Percentiles rank a stretch among this genome's conserved stretches.
Conservation (phyloP, 306 rosid species). For the Benincasa hispida region DNA sequence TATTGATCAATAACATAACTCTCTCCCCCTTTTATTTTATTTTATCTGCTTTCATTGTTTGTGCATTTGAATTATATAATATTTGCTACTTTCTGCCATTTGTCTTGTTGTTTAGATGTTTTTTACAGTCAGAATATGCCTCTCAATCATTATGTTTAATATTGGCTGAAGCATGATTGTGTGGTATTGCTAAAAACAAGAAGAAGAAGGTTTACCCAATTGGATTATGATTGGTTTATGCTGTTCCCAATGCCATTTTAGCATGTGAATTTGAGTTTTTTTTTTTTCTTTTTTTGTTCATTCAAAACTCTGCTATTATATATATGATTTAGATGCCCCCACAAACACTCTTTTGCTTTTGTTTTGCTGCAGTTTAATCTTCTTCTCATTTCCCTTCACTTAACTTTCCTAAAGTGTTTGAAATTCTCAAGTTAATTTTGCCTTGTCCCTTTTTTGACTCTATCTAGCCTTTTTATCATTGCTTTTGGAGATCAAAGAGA, state of each 20-base stretch:
- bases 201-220: constrained; percentile 37
- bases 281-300: neutral
- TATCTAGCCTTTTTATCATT: constrained; percentile 18
- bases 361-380: constrained; percentile 49
- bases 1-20: neutral
- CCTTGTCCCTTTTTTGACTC: constrained; percentile 58
- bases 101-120: constrained; percentile 6
- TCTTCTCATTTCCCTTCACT: neutral
- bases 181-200: constrained; percentile 35
- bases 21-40: neutral
- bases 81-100: constrained; percentile 5
- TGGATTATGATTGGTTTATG: constrained; percentile 46
- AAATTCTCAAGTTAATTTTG: constrained; percentile 24
- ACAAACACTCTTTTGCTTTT: constrained; percentile 18
- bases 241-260: constrained; percentile 58
- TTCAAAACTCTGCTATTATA: constrained; percentile 18
- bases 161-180: constrained; percentile 24
- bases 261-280: constrained; percentile 22
- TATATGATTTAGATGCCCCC: constrained; percentile 30
- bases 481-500: constrained; percentile 35
- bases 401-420: constrained; percentile 14
- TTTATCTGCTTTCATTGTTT: neutral
- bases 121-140: constrained; percentile 21
- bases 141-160: constrained; percentile 19
- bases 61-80: neutral